Evolutionary conservation across 2,329 filamentous ascomycete genomes (phyloP).

Genomic region (Hyphodiscus sp.): DNA sequence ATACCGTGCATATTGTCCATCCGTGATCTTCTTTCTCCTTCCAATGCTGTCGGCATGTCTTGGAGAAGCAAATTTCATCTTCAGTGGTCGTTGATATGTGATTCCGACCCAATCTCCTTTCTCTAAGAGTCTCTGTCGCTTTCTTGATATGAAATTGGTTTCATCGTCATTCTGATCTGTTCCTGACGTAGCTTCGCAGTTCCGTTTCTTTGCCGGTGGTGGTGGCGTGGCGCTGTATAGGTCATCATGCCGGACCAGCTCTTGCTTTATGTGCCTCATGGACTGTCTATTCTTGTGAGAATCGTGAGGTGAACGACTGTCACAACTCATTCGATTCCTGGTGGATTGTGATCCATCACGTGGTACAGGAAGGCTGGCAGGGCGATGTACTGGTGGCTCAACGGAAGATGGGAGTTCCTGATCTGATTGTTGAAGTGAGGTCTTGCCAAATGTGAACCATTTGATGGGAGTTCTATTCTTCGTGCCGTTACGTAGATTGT

Average conservation of each 20-base stretch:
- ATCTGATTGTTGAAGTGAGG: slow-evolving; percentile 5
- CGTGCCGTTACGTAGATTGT: slow-evolving; percentile 25
- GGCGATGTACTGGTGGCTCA: neutral
- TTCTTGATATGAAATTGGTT: slow-evolving; percentile 18
- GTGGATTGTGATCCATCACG: neutral
- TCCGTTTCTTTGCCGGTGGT: slow-evolving; percentile 10
- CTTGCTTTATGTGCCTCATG: slow-evolving; percentile 6
- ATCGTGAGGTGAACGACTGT: neutral
- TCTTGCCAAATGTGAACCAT: slow-evolving; percentile 14
- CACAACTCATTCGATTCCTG: neutral
- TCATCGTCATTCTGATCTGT: slow-evolving; percentile 2
- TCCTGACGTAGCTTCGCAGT: slow-evolving; percentile 2
- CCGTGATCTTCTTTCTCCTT: slow-evolving; percentile 20
- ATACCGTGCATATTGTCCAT: slow-evolving; percentile 21
- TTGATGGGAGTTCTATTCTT: slow-evolving; percentile 28
- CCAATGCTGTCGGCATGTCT: slow-evolving; percentile 22
- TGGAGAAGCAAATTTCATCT: slow-evolving; percentile 17
- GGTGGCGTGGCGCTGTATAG: slow-evolving; percentile 22
- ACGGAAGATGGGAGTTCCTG: neutral
- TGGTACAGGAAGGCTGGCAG: neutral
- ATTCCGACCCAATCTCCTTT: slow-evolving; percentile 29
- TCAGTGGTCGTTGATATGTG: slow-evolving; percentile 18
- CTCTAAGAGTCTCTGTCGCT: slow-evolving; percentile 22
- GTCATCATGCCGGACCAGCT: slow-evolving; percentile 13
- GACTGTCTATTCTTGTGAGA: neutral